A percentile compares a stretch with the other conserved stretches of the same genome.
phyloP scores from a whole-genome alignment of 2,329 filamentous ascomycete genomes.

The Neospermospora avenae region DNA sequence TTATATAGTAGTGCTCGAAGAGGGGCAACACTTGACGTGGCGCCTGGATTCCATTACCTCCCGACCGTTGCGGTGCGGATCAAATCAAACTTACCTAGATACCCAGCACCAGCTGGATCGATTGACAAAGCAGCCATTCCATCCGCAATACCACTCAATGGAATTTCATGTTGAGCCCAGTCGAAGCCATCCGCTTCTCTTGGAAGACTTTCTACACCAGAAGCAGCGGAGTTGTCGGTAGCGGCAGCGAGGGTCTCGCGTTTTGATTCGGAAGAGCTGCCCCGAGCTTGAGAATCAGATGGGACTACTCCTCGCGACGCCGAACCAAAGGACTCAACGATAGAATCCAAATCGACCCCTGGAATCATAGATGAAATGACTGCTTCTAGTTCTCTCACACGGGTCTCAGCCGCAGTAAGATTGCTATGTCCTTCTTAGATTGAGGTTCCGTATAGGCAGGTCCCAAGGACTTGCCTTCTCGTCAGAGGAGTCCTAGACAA shows the following conservation, averaged over 20 bases:
- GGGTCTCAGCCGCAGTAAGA: conserved; percentile 22
- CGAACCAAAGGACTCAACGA: conserved; percentile 5
- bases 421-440: conserved; percentile 27
- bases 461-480: conserved; percentile 17
- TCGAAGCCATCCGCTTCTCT: conserved; percentile 24
- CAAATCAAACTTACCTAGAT: conserved; percentile 26
- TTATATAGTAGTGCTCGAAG: conserved; percentile 3
- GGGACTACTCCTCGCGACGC: neutral
- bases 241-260: neutral
- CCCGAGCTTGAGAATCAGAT: too few species aligned
- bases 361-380: conserved; percentile 16
- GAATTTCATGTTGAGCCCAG: conserved; percentile 19
- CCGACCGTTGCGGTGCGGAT: neutral
- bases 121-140: conserved; percentile 39
- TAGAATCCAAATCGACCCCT: conserved; percentile 19
- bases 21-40: conserved; percentile 18
- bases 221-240: neutral
- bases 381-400: conserved; percentile 16
- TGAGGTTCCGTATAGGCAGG: too few species aligned
- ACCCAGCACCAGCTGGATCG: conserved; percentile 37
- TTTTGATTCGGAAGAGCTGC: neutral
- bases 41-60: conserved; percentile 2
- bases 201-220: conserved; percentile 18
- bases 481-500: conserved; percentile 41
- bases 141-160: conserved; percentile 25